Evolutionary conservation across 2,329 filamentous ascomycete species (phyloP), one percentile per base, ranked within the genome.

Genomic region (Helminthosporium solani): DNA sequence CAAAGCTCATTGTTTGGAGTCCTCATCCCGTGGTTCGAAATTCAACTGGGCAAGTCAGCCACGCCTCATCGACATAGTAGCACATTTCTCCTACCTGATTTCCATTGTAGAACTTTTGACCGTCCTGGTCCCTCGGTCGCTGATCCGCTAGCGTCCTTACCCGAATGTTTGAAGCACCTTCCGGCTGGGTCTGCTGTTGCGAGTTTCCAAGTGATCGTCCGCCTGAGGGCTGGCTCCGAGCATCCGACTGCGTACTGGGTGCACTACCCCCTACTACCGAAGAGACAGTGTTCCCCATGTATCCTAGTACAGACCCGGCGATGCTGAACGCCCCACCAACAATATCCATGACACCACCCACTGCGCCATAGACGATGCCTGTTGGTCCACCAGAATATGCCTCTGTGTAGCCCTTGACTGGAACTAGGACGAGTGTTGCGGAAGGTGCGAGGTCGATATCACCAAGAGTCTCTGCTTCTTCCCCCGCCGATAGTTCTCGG

Each of bases 21-120:
- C 81, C 28, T 79, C 80, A 41, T 70, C 66, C 21, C 68, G 63
- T 75, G 85, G 81, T 63, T 87, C 80, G 53, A 87, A 88, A 55
- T 87, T 87, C 44, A 86, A 67, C 83, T 87, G 53, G 35, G 12
- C 2, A 42, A 41, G 36, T 53, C 30, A 56, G 42, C 37, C 20
- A 28, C 18, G 33, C 44, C 19, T 20, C 30, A 19, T 35, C 8
- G 34, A 45, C 43, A 58, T n/a, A n/a, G n/a, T n/a, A n/a, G n/a
- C n/a, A n/a, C 15, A 75, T 25, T 14, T 30, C 1, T 73, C 82
- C 70, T 75, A 91, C 88, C 66, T 88, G 88, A 63, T 96, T 96
- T 1, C 91, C 91, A 62, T 96, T 96, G 65, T 96, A 96, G 37
- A 95, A 80, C 62, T 95, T 86, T 35, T 83, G 79, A 52, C 85